Evolutionary conservation across 495 filamentous ascomycete species (phyloP).

Genomic region (Melanomma pulvis-pyrius): DNA sequence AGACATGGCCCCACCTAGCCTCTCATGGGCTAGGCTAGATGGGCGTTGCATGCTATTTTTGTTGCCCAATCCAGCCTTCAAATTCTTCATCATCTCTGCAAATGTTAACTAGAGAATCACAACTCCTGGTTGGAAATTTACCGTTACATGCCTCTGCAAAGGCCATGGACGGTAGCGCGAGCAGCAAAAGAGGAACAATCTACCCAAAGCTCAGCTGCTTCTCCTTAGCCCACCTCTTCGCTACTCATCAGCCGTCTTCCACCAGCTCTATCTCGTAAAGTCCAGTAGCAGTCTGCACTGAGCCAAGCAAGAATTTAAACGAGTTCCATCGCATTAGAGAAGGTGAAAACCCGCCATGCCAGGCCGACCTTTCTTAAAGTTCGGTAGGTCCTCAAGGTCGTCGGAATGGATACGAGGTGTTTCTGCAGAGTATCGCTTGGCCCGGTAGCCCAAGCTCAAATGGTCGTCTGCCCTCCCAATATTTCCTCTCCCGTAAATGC

Average conservation of each 20-base stretch:
- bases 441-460: background rate
- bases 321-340: background rate
- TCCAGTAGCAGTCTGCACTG: background rate
- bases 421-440: background rate
- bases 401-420: background rate
- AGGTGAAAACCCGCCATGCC: background rate
- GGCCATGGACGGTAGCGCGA: conserved; percentile 1
- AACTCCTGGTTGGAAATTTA: background rate
- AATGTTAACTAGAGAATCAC: background rate
- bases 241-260: background rate
- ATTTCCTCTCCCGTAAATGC: background rate
- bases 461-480: background rate
- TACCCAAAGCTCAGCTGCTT: conserved; percentile 2
- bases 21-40: too few species aligned
- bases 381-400: background rate
- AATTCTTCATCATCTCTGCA: background rate
- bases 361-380: background rate
- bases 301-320: background rate
- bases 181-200: conserved; percentile 1
- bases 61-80: background rate
- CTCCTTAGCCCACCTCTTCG: background rate
- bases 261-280: background rate
- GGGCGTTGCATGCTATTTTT: background rate
- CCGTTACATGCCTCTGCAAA: conserved; percentile 1
- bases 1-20: too few species aligned